These are phyloP conservation scores for Agaricus subrufescens DNA, from an alignment of 768 basidiomycete species.

Conservation along the genomic window DNA sequence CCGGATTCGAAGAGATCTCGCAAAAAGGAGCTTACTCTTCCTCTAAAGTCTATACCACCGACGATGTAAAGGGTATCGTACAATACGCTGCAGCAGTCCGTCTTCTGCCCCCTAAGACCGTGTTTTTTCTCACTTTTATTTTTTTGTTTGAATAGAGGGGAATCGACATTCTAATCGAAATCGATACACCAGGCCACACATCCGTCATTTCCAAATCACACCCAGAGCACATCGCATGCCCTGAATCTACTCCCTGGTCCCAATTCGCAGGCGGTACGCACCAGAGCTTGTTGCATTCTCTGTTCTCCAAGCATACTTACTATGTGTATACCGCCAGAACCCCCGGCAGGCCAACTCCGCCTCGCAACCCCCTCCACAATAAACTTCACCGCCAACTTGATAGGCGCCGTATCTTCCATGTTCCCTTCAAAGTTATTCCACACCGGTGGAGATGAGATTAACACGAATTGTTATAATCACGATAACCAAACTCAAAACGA, in stretches of 20 bases:
- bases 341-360: conserved; percentile 81
- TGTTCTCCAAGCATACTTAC: not conserved
- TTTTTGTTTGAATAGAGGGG: conserved; percentile 42
- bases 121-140: not conserved
- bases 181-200: conserved; percentile 87
- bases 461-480: conserved; percentile 55
- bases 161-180: conserved; percentile 70
- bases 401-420: conserved; percentile 45
- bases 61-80: conserved; percentile 56
- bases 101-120: conserved; percentile 1
- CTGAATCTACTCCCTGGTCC: conserved; percentile 52
- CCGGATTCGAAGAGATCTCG: conserved; percentile 56
- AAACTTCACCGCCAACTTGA: conserved; percentile 53
- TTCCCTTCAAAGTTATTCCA: conserved; percentile 59
- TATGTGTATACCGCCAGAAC: conserved; percentile 36
- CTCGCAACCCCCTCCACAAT: conserved; percentile 55
- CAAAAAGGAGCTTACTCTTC: conserved; percentile 64
- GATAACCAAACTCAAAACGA: conserved; percentile 56
- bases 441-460: conserved; percentile 84
- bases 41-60: conserved; percentile 43
- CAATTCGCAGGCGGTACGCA: conserved; percentile 48
- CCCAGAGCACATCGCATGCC: conserved; percentile 76
- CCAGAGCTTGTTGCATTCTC: not conserved
- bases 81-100: conserved; percentile 67
- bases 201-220: conserved; percentile 57